Evolutionary conservation across 768 basidiomycete species (phyloP).

Genomic region (Podaxis sp.): DNA sequence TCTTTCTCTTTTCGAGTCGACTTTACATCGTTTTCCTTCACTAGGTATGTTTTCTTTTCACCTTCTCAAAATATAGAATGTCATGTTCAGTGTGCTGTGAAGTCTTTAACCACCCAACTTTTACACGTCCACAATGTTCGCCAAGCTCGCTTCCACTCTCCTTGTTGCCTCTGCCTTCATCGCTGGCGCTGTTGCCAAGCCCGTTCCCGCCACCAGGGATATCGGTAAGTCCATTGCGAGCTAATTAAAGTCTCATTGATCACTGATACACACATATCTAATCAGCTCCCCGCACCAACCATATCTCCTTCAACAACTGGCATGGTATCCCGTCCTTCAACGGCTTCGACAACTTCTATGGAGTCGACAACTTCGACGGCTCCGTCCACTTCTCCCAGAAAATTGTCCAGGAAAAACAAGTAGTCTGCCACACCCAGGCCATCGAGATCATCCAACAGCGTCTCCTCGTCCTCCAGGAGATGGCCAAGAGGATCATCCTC

Average conservation of each 20-base stretch:
- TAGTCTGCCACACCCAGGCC: conserved; percentile 33
- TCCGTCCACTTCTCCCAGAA: conserved; percentile 30
- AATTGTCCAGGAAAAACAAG: conserved; percentile 30
- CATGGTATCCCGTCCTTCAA: conserved; percentile 30
- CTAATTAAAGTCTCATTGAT: not conserved
- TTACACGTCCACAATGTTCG: conserved; percentile 23
- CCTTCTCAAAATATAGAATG: not conserved
- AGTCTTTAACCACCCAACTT: conserved; percentile 1
- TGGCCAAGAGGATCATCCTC: conserved; percentile 34
- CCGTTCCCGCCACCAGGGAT: conserved; percentile 11
- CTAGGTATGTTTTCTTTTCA: not conserved
- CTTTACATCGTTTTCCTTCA: not conserved
- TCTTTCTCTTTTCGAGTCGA: conserved; percentile 16
- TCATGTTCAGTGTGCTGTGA: not conserved
- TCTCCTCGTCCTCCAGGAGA: conserved; percentile 41
- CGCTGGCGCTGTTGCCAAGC: conserved; percentile 20
- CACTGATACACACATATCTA: not conserved
- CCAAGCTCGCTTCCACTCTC: conserved; percentile 21
- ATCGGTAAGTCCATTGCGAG: not conserved
- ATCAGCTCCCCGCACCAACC: conserved; percentile 1
- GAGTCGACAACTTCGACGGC: conserved; percentile 33
- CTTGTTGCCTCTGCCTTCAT: conserved; percentile 22
- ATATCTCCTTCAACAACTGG: conserved; percentile 35
- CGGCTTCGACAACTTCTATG: conserved; percentile 39
- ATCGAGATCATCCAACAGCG: conserved; percentile 37